Evolutionary conservation across 2,329 filamentous ascomycete species (phyloP), one percentile per base, ranked within the genome.

Genomic region (Emmonsia crescens): DNA sequence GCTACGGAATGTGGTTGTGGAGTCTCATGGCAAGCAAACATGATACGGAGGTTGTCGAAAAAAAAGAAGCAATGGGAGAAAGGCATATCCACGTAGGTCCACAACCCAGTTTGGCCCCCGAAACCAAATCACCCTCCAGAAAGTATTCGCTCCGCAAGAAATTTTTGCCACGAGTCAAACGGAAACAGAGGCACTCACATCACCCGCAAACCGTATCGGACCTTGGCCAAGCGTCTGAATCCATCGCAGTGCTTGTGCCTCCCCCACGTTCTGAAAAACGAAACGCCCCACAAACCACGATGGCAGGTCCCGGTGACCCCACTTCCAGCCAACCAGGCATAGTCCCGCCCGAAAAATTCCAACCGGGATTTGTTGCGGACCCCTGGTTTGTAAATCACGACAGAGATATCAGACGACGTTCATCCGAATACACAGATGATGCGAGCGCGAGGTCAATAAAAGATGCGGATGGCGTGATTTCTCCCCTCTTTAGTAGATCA

Each of bases 21-120:
- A 89, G 86, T 57, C 79, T 87, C 1, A 95, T 91, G 89, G 91
- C 90, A 16, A 92, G 88, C 54, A 95, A 89, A 71, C 91, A 96
- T 70, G 94, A 97, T 71, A 83, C 93, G 73, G 81, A 81, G 64
- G 89, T 88, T 0, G 80, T 95, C 16, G 68, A 71, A 52, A 70
- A 56, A 9, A 29, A 52, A 21, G 1, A 38, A 31, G 16, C 12
- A 44, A 5, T 16, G 14, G 38, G 24, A 29, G 24, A 5, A 10
- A 33, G 1, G 24, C 19, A n/a, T 27, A 44, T 12, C 10, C 21
- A n/a, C 8, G 55, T 19, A 10, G 14, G 27, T 21, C 31, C 36
- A 16, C 21, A 56, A 29, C 21, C 54, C n/a, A 40, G 21, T 27
- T 29, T 38, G 9, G 36, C 8, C 1, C 8, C 48, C 21, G 5